phyloP scores from a whole-genome alignment of 2,329 filamentous ascomycete genomes.

The Allantophomopsis cytisporea region DNA sequence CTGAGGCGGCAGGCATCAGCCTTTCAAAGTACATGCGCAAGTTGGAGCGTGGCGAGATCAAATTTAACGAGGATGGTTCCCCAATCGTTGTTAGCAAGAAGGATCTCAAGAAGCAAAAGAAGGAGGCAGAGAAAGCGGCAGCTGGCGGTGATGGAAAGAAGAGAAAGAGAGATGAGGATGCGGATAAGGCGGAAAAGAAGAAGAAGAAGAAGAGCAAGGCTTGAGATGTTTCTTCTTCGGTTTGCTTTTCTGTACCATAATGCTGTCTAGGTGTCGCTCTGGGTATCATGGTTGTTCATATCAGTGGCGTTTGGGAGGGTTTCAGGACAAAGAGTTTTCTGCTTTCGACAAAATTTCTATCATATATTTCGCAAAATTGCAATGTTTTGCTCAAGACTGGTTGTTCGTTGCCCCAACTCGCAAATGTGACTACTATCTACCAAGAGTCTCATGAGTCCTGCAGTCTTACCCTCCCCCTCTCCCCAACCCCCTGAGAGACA shows the following conservation, averaged over 20 bases:
- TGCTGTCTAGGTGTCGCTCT: slow-evolving; percentile 3
- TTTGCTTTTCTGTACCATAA: slow-evolving; percentile 12
- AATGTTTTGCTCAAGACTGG: no score
- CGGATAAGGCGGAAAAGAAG: slow-evolving; percentile 44
- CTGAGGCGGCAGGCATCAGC: slow-evolving; percentile 54
- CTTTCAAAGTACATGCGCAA: slow-evolving; percentile 69
- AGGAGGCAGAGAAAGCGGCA: slow-evolving; percentile 38
- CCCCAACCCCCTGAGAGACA: no score
- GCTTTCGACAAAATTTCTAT: no score
- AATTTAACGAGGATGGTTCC: slow-evolving; percentile 49
- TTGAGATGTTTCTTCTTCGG: slow-evolving; percentile 7
- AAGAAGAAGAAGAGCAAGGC: slow-evolving; percentile 37
- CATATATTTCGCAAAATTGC: no score
- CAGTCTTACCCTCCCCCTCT: no score
- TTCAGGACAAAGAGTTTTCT: no score
- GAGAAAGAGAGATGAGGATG: slow-evolving; percentile 46
- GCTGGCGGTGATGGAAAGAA: slow-evolving; percentile 46
- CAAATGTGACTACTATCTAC: no score
- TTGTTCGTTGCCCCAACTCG: no score
- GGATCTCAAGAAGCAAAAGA: slow-evolving; percentile 60
- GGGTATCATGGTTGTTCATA: slow-evolving; percentile 1
- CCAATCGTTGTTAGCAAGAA: slow-evolving; percentile 62
- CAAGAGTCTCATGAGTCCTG: no score
- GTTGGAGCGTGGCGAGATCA: slow-evolving; percentile 62
- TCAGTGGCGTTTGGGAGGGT: not conserved